Percentiles rank a stretch among this genome's conserved stretches.
These are phyloP conservation scores for Macrolepiota fuliginosa DNA, from an alignment of 768 basidiomycete species.

Conservation along the genomic window DNA sequence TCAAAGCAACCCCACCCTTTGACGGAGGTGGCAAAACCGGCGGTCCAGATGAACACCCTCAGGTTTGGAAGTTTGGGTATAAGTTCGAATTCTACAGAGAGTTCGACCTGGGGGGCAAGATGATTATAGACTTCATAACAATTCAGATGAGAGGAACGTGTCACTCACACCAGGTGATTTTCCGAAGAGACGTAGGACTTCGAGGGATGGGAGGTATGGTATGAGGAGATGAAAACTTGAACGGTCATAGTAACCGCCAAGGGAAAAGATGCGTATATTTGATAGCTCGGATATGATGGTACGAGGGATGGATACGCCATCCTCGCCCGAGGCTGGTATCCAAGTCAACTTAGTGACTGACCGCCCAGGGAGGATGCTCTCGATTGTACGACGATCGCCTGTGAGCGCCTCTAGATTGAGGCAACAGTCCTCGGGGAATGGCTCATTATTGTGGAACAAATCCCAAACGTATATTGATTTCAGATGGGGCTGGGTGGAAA, in stretches of 20 bases:
- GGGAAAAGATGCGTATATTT: not conserved
- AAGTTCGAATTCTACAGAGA: not conserved
- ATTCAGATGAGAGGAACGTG: not conserved
- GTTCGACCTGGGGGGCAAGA: not conserved
- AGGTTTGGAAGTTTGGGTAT: not conserved
- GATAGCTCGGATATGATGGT: not conserved
- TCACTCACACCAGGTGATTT: not conserved
- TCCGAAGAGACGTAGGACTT: not conserved
- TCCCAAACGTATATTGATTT: constrained; percentile 1
- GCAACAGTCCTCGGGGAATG: not conserved
- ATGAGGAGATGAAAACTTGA: not conserved
- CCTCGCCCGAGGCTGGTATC: constrained; percentile 1
- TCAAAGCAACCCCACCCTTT: not conserved
- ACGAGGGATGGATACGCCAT: not conserved
- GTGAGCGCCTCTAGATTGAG: not conserved
- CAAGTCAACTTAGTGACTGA: not conserved
- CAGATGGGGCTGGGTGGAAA: not conserved
- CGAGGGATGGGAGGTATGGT: not conserved
- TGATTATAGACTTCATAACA: not conserved
- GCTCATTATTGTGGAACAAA: not conserved
- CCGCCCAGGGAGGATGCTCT: not conserved
- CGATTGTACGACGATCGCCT: constrained; percentile 1
- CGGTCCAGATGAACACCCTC: constrained; percentile 1
- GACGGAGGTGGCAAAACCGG: not conserved
- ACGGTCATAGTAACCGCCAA: constrained; percentile 1